These are phyloP conservation scores for Xylaria polymorpha DNA, from an alignment of 2,329 filamentous ascomycete genomes.

Conservation along the genomic window DNA sequence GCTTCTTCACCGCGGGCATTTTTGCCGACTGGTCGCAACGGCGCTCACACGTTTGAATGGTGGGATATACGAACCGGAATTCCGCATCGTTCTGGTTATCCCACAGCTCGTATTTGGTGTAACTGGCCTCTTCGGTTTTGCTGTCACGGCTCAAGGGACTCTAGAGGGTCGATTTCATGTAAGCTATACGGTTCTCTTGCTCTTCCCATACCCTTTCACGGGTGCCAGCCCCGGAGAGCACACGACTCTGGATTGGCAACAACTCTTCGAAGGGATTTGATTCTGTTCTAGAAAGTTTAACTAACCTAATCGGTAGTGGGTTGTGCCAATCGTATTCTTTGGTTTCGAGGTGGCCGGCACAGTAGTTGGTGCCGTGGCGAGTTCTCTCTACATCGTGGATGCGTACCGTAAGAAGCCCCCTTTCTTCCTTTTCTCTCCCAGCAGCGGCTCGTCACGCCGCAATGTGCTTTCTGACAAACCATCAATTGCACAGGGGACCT, in stretches of 20 bases:
- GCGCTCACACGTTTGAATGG: conserved; percentile 78
- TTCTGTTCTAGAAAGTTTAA: background rate
- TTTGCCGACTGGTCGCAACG: conserved; percentile 79
- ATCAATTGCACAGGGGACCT: conserved; percentile 69
- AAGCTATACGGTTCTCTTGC: background rate
- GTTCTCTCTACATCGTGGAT: conserved; percentile 89
- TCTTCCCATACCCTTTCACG: background rate
- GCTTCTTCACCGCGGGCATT: conserved; percentile 79
- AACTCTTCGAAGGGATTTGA: background rate
- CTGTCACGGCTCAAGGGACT: conserved; percentile 74
- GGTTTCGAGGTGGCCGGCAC: conserved; percentile 86
- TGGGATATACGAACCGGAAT: conserved; percentile 92
- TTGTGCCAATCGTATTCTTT: conserved; percentile 84
- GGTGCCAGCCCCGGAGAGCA: background rate
- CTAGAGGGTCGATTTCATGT: conserved; percentile 63
- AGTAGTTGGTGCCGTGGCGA: conserved; percentile 90
- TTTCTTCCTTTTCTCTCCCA: background rate
- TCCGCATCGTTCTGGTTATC: conserved; percentile 83
- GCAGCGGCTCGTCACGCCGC: background rate
- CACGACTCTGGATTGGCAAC: background rate
- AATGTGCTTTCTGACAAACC: background rate
- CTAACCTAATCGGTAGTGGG: conserved; percentile 59
- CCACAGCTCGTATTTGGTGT: conserved; percentile 83
- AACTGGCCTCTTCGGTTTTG: conserved; percentile 86
- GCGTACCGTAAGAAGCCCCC: conserved; percentile 78